phyloP scores from a whole-genome alignment of 2,329 filamentous ascomycete species.

The Dendryphion nanum region DNA sequence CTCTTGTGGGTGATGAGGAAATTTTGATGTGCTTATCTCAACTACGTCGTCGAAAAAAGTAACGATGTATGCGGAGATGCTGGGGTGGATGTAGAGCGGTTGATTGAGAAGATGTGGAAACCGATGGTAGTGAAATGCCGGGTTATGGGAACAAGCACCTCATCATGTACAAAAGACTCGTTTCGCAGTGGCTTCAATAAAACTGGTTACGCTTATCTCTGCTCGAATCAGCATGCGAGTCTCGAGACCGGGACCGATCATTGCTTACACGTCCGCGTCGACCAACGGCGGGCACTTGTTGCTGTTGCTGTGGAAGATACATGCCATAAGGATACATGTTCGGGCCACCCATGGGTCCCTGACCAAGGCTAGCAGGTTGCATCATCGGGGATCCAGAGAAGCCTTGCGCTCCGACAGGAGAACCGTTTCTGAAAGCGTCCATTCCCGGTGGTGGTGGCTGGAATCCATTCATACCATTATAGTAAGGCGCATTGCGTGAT shows the following conservation, averaged over 20 bases:
- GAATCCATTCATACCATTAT: constrained; percentile 45
- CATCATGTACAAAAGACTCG: too few species aligned
- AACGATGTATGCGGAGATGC: neutral
- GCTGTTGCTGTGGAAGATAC: constrained; percentile 48
- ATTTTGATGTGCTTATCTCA: too few species aligned
- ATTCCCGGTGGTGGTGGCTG: constrained; percentile 41
- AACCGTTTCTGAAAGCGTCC: constrained; percentile 44
- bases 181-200: too few species aligned
- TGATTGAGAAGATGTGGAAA: constrained; percentile 1
- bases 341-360: constrained; percentile 28
- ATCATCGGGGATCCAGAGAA: constrained; percentile 47
- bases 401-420: constrained; percentile 42
- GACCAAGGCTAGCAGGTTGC: constrained; percentile 46
- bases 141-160: too few species aligned
- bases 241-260: too few species aligned
- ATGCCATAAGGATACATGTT: constrained; percentile 53
- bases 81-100: neutral
- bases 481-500: constrained; percentile 44
- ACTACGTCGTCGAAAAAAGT: too few species aligned
- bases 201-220: constrained; percentile 35
- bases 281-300: constrained; percentile 45
- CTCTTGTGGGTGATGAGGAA: neutral
- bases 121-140: too few species aligned
- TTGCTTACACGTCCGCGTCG: constrained; percentile 54
- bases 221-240: constrained; percentile 20